Percentiles rank a stretch among this genome's conserved stretches.
phyloP scores from a whole-genome alignment of 805 yeast genomes.

The Maudiozyma pseudohumilis region DNA sequence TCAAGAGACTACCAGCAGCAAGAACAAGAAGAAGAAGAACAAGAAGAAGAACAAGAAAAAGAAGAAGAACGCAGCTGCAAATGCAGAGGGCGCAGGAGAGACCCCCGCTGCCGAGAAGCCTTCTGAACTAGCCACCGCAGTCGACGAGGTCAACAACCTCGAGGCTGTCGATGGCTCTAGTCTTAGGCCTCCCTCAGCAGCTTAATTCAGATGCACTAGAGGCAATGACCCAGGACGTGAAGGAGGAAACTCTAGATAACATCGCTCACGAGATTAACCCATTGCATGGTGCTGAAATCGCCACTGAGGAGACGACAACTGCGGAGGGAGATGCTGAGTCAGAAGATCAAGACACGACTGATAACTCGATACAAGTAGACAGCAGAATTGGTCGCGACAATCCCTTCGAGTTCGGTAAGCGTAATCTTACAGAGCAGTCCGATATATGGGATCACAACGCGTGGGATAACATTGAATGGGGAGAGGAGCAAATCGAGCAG shows the following conservation, averaged over 20 bases:
- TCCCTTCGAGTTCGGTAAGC: slow-evolving; percentile 88
- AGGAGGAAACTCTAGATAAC: slow-evolving; percentile 15
- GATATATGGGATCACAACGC: slow-evolving; percentile 92
- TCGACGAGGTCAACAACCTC: slow-evolving; percentile 9
- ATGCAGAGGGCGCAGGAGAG: neutral
- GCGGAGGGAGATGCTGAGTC: neutral
- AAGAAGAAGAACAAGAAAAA: slow-evolving; percentile 25
- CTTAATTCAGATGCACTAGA: slow-evolving; percentile 11
- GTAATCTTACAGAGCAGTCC: slow-evolving; percentile 58
- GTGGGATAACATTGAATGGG: slow-evolving; percentile 95
- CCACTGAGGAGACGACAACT: neutral
- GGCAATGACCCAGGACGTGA: slow-evolving; percentile 18
- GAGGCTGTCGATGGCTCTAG: slow-evolving; percentile 13
- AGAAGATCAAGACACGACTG: slow-evolving; percentile 5
- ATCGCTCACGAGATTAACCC: slow-evolving; percentile 16
- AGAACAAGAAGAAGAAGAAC: slow-evolving; percentile 12
- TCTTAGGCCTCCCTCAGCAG: slow-evolving; percentile 25
- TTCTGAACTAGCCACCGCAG: slow-evolving; percentile 3
- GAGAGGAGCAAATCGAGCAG: slow-evolving; percentile 69
- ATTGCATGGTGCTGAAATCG: slow-evolving; percentile 2
- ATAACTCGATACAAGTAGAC: slow-evolving; percentile 8
- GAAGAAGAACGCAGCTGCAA: slow-evolving; percentile 16
- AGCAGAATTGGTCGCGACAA: slow-evolving; percentile 71
- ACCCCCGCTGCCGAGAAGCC: neutral
- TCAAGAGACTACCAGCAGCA: slow-evolving; percentile 18